Base-by-base conservation (phyloP, 352 stramenopile species). In the Phytophthora podocarpi region DNA sequence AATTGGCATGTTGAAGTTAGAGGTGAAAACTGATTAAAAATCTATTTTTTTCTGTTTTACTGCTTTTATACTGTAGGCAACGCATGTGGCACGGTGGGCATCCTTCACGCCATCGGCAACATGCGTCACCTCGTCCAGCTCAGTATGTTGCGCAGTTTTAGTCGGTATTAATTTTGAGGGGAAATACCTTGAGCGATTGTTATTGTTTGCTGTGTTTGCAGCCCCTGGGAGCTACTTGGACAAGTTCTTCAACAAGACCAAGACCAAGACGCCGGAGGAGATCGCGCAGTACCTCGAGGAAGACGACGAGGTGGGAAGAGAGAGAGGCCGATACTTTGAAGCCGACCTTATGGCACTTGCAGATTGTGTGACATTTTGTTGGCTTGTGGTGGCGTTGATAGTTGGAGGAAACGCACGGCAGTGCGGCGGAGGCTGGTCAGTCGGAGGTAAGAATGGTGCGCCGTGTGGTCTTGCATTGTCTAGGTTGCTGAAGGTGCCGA, bases 101-200 rank as follows among this genome's bases (percentile, higher is more conserved):
- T 99, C 21, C 74, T 99, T 27, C 96, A 99, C 79, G 88, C 94
- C 12, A 75, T 98, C 24, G 86, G 91, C 23, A 99, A 99, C 76
- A 90, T 86, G 70, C 80, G 85, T 18, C 70, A 94, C 15, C 66
- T 80, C n/a, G 67, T 93, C 10, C 52, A 79, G 15, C 73, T 92
- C 21, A 62, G 87, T 96, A 53, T 23, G 76, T 75, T 55, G 43
- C 16, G 9, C 18, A 45, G 36, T 4, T 36, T 32, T 20, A 45
- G 11, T 9, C 28, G 5, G 40, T 21, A 10, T 13, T 16, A 15
- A n/a, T 40, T 31, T 0, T 42, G 1, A 50, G 11, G 3, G 31
- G 11, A 21, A n/a, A n/a, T n/a, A n/a, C n/a, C n/a, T n/a, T 59
- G 13, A 42, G 9, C 16, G 49, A 9, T 16, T 20, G 16, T 43